Percentiles rank a stretch among this genome's conserved stretches.
Evolutionary conservation across 2,329 filamentous ascomycete species (phyloP).

Genomic region (Phialophora tarda): DNA sequence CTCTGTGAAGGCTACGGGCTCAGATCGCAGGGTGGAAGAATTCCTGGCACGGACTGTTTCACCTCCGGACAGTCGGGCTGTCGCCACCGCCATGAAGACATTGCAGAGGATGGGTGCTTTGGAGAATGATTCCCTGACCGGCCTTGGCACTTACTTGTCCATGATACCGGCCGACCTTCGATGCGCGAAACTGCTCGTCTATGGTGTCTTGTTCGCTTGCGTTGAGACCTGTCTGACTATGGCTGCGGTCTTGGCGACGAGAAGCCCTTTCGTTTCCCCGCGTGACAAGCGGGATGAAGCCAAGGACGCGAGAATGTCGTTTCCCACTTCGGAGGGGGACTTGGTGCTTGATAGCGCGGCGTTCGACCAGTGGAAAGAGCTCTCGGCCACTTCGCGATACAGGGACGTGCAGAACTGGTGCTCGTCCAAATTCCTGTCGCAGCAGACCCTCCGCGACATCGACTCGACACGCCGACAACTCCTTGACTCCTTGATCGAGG

Average conservation of each 20-base stretch:
- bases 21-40: conserved; percentile 72
- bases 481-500: conserved; percentile 81
- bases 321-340: conserved; percentile 80
- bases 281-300: conserved; percentile 82
- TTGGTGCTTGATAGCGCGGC: conserved; percentile 84
- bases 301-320: conserved; percentile 74
- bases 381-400: conserved; percentile 63
- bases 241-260: conserved; percentile 82
- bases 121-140: conserved; percentile 79
- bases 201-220: conserved; percentile 91
- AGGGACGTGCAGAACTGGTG: conserved; percentile 77
- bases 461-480: conserved; percentile 85
- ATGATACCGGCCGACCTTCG: conserved; percentile 93
- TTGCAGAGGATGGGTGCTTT: conserved; percentile 86
- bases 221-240: conserved; percentile 87
- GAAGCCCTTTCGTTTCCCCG: conserved; percentile 84
- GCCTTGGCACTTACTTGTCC: conserved; percentile 88
- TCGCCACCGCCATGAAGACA: conserved; percentile 81
- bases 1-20: conserved; percentile 87
- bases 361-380: conserved; percentile 79
- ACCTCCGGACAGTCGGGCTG: conserved; percentile 81
- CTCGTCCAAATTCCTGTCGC: conserved; percentile 81
- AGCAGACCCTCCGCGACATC: conserved; percentile 85
- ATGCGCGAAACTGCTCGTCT: conserved; percentile 93
- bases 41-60: conserved; percentile 89